Evolutionary conservation across 306 rosid genomes (phyloP), one percentile per base, ranked within the genome.

Genomic region (Glycyrrhiza uralensis): DNA sequence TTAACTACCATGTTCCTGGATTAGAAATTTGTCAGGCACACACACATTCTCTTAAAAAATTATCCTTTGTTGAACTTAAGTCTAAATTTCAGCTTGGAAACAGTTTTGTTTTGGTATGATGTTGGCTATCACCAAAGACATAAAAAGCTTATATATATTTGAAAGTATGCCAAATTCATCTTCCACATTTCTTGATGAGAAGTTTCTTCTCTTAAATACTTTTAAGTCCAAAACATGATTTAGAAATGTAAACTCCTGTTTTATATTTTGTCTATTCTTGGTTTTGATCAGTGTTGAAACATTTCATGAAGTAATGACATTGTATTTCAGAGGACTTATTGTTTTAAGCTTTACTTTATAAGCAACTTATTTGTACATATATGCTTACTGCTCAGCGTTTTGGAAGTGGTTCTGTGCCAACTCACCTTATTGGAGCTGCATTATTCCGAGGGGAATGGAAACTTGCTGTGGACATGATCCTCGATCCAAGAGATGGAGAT

Each of bases 401-500:
- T 58, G 99, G 99, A 76, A 94, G 93, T 72, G 99, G 99, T 68
- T 86, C 97, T 18, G 95, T 94, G 76, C 90, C 99, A 46, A 91
- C 99, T 66, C 89, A 86, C 76, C 88, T 56, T 71, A 80, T 94
- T 79, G 99, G 99, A 72, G 88, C 86, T 35, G 79, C 92, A 42
- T 81, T 94, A 71, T 81, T 94, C 19, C 86, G 84, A 72, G 99
- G 99, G 75, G 91, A 94, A 83, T 91, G 99, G 99, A 80, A 89
- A 79, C 66, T 63, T 55, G 92, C 88, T 56, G 88, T 89, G 32
- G 84, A 84, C 81, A 35, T 91, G 91, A 89, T 94, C 83, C 99
- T 94, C 82, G 91, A 91, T 86, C 99, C 99, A 80, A 89, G 97
- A 82, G 96, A 87, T 49, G 97, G 97, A 62, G 97, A 94, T 94